A percentile compares a stretch with the other conserved stretches of the same genome.
phyloP scores from a whole-genome alignment of 495 filamentous ascomycete species.

The Penicillium fimorum region DNA sequence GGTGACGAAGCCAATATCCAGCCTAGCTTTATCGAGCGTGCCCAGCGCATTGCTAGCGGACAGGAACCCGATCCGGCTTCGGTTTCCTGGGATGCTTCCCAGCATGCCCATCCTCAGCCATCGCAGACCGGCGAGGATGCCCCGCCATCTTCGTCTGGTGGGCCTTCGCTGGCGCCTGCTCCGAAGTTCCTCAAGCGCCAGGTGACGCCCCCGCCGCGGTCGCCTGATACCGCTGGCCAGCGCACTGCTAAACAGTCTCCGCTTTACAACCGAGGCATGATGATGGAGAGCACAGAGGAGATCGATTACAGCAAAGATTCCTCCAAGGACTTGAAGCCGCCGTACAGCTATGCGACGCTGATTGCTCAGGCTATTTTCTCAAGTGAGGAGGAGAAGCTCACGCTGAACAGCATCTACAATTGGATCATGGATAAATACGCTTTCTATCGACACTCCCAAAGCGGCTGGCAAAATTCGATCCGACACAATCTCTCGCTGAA shows the following conservation, averaged over 20 bases:
- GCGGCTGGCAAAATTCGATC: slow-evolving; percentile 98
- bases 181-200: slow-evolving; percentile 68
- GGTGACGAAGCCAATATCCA: slow-evolving; percentile 58
- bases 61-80: slow-evolving; percentile 36
- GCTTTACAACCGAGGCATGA: slow-evolving; percentile 63
- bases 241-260: slow-evolving; percentile 57
- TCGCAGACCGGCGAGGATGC: slow-evolving; percentile 30
- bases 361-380: slow-evolving; percentile 93
- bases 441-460: slow-evolving; percentile 79
- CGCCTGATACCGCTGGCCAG: slow-evolving; percentile 42
- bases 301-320: slow-evolving; percentile 83
- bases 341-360: slow-evolving; percentile 94
- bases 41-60: slow-evolving; percentile 47
- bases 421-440: slow-evolving; percentile 88
- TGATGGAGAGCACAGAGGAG: slow-evolving; percentile 71
- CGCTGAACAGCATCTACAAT: slow-evolving; percentile 83
- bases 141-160: slow-evolving; percentile 34
- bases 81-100: slow-evolving; percentile 37
- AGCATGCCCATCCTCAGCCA: slow-evolving; percentile 38
- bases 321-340: slow-evolving; percentile 86
- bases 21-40: slow-evolving; percentile 51
- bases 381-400: slow-evolving; percentile 79
- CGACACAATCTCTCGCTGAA: slow-evolving; percentile 93
- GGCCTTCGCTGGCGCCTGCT: slow-evolving; percentile 63
- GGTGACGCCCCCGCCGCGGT: slow-evolving; percentile 61